Evolutionary conservation across 164 flowering plant species (phyloP).

Genomic region (Santalum album): DNA sequence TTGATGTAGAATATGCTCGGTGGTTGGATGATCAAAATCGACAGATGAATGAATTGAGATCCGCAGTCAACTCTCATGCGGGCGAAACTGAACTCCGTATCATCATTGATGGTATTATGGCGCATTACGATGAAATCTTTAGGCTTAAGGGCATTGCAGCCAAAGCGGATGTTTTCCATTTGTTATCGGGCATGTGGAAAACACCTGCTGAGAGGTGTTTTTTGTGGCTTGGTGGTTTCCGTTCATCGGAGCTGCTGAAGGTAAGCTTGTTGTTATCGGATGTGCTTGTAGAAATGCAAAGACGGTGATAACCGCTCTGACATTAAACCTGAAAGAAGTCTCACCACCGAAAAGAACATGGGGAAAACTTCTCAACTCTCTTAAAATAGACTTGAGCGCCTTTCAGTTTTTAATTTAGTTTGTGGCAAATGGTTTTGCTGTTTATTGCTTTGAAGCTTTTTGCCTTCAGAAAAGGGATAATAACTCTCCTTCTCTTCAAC

Average conservation of each 20-base stretch:
- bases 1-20: constrained; percentile 43
- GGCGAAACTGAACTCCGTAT: constrained; percentile 41
- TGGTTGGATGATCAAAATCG: constrained; percentile 45
- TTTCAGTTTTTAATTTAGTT: too few species aligned
- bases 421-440: too few species aligned
- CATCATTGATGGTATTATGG: constrained; percentile 33
- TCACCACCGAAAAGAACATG: too few species aligned
- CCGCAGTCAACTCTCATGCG: constrained; percentile 44
- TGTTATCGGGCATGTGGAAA: constrained; percentile 54
- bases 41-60: constrained; percentile 38
- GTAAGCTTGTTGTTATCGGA: constrained; percentile 7
- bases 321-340: too few species aligned
- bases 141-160: constrained; percentile 42
- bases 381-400: too few species aligned
- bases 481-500: too few species aligned
- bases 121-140: constrained; percentile 44
- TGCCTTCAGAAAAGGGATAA: too few species aligned
- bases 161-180: constrained; percentile 46
- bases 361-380: too few species aligned
- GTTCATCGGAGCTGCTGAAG: constrained; percentile 50
- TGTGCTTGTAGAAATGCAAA: too few species aligned
- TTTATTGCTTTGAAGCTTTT: too few species aligned
- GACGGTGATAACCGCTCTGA: too few species aligned
- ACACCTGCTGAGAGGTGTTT: constrained; percentile 55
- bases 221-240: constrained; percentile 51